These are phyloP conservation scores for Pelargonium myrrhifolium DNA, from an alignment of 441 rosid species.

Conservation along the genomic window DNA sequence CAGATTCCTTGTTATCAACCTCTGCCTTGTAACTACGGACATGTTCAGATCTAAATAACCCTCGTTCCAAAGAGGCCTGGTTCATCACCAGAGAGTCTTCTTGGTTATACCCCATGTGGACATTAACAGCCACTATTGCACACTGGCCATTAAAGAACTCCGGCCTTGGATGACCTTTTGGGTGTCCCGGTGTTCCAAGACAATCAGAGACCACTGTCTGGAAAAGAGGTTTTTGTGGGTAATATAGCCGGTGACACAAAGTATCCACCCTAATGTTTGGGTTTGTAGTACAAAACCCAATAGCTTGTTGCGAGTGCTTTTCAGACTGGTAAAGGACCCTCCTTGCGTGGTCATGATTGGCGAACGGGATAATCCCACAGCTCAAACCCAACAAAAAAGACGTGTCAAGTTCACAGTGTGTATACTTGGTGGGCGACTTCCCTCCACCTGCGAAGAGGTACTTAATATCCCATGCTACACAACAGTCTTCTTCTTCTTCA, in stretches of 20 bases:
- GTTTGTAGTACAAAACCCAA: constrained; percentile 81
- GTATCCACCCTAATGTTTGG: constrained; percentile 80
- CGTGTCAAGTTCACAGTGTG: constrained; percentile 30
- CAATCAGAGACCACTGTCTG: constrained; percentile 61
- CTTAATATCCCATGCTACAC: constrained; percentile 57
- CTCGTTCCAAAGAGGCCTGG: constrained; percentile 80
- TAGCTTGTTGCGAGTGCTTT: constrained; percentile 83
- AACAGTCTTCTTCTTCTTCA: constrained; percentile 89
- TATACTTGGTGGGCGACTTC: constrained; percentile 37
- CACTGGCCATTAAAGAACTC: constrained; percentile 78
- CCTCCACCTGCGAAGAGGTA: constrained; percentile 36
- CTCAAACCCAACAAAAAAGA: too few relatives aligned
- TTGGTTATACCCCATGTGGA: constrained; percentile 88
- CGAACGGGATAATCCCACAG: constrained; percentile 31
- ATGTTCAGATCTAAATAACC: constrained; percentile 86
- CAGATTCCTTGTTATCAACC: constrained; percentile 65
- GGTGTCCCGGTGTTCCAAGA: constrained; percentile 42
- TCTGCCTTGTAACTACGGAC: constrained; percentile 86
- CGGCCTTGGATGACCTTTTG: constrained; percentile 40
- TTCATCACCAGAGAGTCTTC: constrained; percentile 94
- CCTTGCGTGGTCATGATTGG: constrained; percentile 84
- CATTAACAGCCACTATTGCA: constrained; percentile 86
- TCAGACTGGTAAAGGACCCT: constrained; percentile 88
- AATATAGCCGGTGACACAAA: constrained; percentile 61
- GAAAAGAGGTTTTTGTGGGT: constrained; percentile 85